Base-by-base conservation (phyloP, 2,329 filamentous ascomycete genomes). In the Neonectria faginata region DNA sequence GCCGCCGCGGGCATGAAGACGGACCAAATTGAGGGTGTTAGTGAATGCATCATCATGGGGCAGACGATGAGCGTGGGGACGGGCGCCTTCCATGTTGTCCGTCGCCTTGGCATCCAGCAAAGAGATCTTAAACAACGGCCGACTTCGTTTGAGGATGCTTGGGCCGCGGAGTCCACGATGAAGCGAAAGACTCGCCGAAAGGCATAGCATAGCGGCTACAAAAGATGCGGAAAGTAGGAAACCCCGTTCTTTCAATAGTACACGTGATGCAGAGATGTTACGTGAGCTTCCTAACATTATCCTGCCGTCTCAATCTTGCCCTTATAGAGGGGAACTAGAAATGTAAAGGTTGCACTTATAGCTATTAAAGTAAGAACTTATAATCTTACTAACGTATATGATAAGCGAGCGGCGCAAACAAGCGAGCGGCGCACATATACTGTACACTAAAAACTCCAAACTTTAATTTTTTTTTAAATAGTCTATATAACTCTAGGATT, bases 21-120 rank as follows among this genome's bases (percentile, higher is more conserved):
- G 29, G 96, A 99, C 80, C 86, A 88, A 67, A 97, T 99, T 65
- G 92, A 97, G 78, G 96, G 96, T 73, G 96, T 99, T 10, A 92
- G 89, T 60, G 96, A 99, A 81, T 97, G 94, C 80, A 98, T 99
- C 76, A 99, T 99, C 76, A 96, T 98, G 91, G 96, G 96, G 16
- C 95, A 98, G 84, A 94, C 91, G 45, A 97, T 98, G 87, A 88
- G 87, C 48, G 85, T 99, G 39, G 96, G 96, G 6, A 99, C 96
- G 0, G 96, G 96, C 5, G 91, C 92, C 2, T 96, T 98, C 85
- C 91, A 97, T 76, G 92, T 98, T 25, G 92, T 97, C 3, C 84
- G 94, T 47, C 86, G 88, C 63, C 80, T 98, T 67, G 91, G 91
- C 66, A 85, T 97, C 65, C 83, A 83, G 44, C 84, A 88, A 7